These are phyloP conservation scores for Zhuliangozyma blackwelliae DNA, from an alignment of 1,139 yeast genomes.

Conservation along the genomic window DNA sequence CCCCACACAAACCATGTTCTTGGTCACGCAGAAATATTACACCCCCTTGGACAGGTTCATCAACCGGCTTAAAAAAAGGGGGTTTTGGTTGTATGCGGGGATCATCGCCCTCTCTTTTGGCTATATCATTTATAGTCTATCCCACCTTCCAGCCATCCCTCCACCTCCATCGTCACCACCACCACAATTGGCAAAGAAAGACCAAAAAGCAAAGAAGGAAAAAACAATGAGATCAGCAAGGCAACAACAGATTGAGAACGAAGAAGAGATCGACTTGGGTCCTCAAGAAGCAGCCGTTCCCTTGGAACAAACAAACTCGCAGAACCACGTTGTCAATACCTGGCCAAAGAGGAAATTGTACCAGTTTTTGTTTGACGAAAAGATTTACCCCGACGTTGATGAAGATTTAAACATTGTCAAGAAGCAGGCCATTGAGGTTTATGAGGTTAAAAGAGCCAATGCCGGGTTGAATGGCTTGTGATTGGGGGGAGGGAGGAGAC, in stretches of 20 bases:
- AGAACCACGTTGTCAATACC: constrained; percentile 6
- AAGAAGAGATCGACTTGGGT: constrained; percentile 4
- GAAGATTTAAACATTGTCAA: constrained; percentile 15
- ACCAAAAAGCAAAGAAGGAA: background rate
- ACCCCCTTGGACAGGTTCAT: constrained; percentile 23
- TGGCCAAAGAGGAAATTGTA: constrained; percentile 20
- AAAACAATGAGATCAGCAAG: background rate
- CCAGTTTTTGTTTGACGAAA: constrained; percentile 13
- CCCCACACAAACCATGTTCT: background rate
- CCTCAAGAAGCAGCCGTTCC: constrained; percentile 3
- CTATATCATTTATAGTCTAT: constrained; percentile 31
- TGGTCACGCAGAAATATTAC: constrained; percentile 5
- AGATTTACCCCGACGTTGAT: constrained; percentile 17
- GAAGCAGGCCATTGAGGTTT: constrained; percentile 11
- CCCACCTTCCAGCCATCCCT: constrained; percentile 22
- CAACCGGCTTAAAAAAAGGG: constrained; percentile 25
- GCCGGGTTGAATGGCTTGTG: constrained; percentile 3
- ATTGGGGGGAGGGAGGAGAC: background rate
- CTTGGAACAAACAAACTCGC: constrained; percentile 2
- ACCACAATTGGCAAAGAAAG: no score
- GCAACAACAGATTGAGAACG: constrained; percentile 3
- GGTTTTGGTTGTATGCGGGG: constrained; percentile 34
- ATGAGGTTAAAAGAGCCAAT: constrained; percentile 4
- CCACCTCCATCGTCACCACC: constrained; percentile 9
- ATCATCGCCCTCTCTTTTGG: constrained; percentile 29